Evolutionary conservation across 345 rosid genomes (phyloP), one percentile per base, ranked within the genome.

Genomic region (Eucalyptus tenuipes): DNA sequence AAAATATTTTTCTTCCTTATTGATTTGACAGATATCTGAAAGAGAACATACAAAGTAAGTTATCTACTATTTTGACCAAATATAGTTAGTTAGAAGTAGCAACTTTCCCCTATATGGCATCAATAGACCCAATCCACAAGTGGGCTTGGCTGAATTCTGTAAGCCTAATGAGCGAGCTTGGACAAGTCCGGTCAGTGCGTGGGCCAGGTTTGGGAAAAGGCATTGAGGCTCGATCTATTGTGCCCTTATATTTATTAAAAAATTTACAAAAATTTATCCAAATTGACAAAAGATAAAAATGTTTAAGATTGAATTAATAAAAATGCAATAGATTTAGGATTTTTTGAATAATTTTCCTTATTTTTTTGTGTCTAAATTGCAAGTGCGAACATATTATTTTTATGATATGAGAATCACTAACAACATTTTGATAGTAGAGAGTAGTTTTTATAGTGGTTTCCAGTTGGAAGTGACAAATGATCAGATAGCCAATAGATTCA

Each of bases 141-240:
- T 8, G 22, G 79, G 40, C 79, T 66, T 31, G 79, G 40, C 42
- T 31, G 10, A 66, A 66, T n/a, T 66, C 0, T 31, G 0, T 16
- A 68, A 68, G 40, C 79, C 42, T 8, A 33, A 0, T 16, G 40
- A 17, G 4, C 22, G 20, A 9, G 79, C 79, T 16, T 68, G 40
- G 42, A 31, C 22, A 31, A 18, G 42, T 33, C 22, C 0, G 11
- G 0, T 68, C 3, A 31, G 0, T 16, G 20, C 10, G 1, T 7
- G 20, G 75, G 71, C 10, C 1, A 29, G 37, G 71, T 31, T 7
- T 64, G 5, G 79, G 79, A 24, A 16, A 64, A 0, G 20, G 75
- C 75, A 16, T 14, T 14, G 22, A 31, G 42, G 42, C 2, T 10
- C 4, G 40, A 37, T 37, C 24, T 16, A 8, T 31, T 31, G 0